Base-by-base conservation (phyloP, 2,329 filamentous ascomycete genomes). In the Alternaria viburni region DNA sequence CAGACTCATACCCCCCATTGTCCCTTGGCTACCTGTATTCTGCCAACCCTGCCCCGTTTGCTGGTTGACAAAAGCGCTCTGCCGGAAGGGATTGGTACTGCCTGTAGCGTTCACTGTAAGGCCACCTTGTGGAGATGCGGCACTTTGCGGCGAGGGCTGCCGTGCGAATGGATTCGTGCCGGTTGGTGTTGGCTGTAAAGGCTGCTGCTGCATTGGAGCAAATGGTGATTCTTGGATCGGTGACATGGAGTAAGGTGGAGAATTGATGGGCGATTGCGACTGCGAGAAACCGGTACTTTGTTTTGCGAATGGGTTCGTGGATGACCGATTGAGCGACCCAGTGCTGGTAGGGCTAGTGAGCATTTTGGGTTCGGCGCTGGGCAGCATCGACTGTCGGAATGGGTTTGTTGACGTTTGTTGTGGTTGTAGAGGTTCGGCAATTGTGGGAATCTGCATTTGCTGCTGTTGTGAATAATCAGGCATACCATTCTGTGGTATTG, bases 71-170 rank as follows among this genome's bases (percentile, higher is more conserved):
- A 97, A 97, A 5, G 90, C 89, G 49, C 91, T 93, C 76, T 98
- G 93, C 15, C 96, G 88, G 86, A 98, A 98, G 1, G 96, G 96
- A 74, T 99, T 99, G 3, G 94, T 97, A 74, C 88, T 93, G 9
- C 93, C 94, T 0, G 94, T 97, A 2, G 91, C 87, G 74, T 95
- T 93, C 3, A 93, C 88, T 57, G 86, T 86, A 81, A 52, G 86
- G 49, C 74, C 75, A 9, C 74, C 73, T 49, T 71, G 75, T 45
- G 69, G 73, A 25, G 69, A 74, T 25, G 69, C 71, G 15, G 62
- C 72, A 61, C 64, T 76, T 54, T 74, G 76, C 36, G 85, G 80
- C 17, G 85, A 81, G 1, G 81, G 68, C 50, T 83, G 85, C 49
- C 88, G 87, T 19, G 89, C 87, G 74, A 92, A 92, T 0, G 90